These are phyloP conservation scores for Paragyromitra xinjiangensis DNA, from an alignment of 495 filamentous ascomycete species.

Conservation along the genomic window DNA sequence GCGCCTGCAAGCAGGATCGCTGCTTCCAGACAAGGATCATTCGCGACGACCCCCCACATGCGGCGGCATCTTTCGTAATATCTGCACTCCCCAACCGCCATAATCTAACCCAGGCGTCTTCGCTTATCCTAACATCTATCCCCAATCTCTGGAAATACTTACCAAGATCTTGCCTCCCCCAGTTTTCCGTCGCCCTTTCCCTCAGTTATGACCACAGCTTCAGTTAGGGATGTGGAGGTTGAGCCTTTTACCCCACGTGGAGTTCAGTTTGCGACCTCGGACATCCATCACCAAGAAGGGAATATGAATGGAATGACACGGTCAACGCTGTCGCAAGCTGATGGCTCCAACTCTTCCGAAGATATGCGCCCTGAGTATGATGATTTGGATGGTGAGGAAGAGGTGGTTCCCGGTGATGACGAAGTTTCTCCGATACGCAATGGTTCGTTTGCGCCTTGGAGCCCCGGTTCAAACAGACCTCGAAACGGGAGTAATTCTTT, in stretches of 20 bases:
- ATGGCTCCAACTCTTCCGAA: conserved; percentile 41
- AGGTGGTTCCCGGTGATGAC: conserved; percentile 47
- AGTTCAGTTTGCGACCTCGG: conserved; percentile 39
- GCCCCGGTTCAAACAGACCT: conserved; percentile 45
- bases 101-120: too few species aligned
- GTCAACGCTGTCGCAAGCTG: conserved; percentile 26
- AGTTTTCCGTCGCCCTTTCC: not conserved
- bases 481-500: conserved; percentile 40
- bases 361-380: conserved; percentile 46
- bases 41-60: too few species aligned
- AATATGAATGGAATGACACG: conserved; percentile 43
- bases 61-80: too few species aligned
- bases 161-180: not conserved
- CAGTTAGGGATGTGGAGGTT: conserved; percentile 38
- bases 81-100: too few species aligned
- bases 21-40: too few species aligned
- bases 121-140: too few species aligned
- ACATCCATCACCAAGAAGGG: conserved; percentile 49
- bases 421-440: conserved; percentile 49
- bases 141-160: too few species aligned
- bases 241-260: conserved; percentile 38
- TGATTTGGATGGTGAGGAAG: conserved; percentile 55
- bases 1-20: too few species aligned
- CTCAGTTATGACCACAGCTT: conserved; percentile 38
- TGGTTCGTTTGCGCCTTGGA: conserved; percentile 37